Percentiles rank a stretch among this genome's conserved stretches.
These are phyloP conservation scores for Fusarium denticulatum DNA, from an alignment of 2,329 filamentous ascomycete species.

Conservation along the genomic window DNA sequence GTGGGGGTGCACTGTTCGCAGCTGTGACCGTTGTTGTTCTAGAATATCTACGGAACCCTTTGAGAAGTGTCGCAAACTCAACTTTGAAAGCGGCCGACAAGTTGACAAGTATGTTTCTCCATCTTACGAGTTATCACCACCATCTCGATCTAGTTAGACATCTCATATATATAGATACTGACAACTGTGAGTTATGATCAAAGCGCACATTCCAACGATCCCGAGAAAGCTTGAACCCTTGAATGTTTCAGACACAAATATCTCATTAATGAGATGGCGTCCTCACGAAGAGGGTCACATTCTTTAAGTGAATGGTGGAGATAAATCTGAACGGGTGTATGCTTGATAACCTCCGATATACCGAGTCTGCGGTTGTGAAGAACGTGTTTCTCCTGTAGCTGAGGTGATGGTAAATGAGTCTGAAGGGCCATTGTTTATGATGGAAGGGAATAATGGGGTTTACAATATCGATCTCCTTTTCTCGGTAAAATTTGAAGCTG, in stretches of 20 bases:
- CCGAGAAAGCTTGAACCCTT: neutral
- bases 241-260: constrained; percentile 24
- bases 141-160: constrained; percentile 13
- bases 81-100: constrained; percentile 11
- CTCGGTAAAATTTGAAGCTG: too few species aligned
- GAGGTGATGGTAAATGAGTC: constrained; percentile 16
- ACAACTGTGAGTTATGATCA: neutral
- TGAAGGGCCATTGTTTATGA: constrained; percentile 12
- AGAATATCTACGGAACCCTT: constrained; percentile 22
- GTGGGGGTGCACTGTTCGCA: constrained; percentile 28
- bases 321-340: constrained; percentile 20
- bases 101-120: constrained; percentile 21
- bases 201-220: constrained; percentile 17
- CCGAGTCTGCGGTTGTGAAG: neutral
- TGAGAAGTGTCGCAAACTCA: neutral
- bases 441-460: neutral
- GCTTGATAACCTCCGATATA: neutral
- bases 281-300: constrained; percentile 12
- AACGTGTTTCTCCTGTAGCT: constrained; percentile 9
- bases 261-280: constrained; percentile 18
- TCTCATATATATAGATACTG: neutral
- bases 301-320: constrained; percentile 28
- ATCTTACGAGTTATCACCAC: constrained; percentile 9
- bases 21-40: constrained; percentile 12
- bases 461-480: neutral